Base-by-base conservation (phyloP, 2,329 filamentous ascomycete species). In the Aspergillus neoniger region DNA sequence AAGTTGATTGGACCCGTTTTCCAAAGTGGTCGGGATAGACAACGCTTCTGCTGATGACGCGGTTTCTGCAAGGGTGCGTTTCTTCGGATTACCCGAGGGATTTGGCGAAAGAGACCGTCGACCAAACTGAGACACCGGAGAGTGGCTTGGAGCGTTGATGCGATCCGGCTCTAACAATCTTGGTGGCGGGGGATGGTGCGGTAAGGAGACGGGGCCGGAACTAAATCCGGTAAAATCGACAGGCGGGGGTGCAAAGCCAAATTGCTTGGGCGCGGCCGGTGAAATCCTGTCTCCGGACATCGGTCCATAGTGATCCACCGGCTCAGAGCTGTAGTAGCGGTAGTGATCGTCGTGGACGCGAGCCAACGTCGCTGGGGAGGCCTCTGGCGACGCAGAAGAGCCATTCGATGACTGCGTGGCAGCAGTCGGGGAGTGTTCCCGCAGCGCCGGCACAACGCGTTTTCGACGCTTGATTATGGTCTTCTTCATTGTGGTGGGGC, bases 401-500 rank as follows among this genome's bases (percentile, higher is more conserved):
- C 71, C 76, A 36, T 75, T 74, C 4, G 77, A 76, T 10, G 76
- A 78, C n/a, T 75, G 73, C 21, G 76, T 74, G 9, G 72, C 70
- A 15, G 69, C 75, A 30, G 71, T 76, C 12, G 76, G 76, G 50
- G 81, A 80, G 56, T 78, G 76, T 59, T 81, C 81, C 58, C 80
- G 76, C 25, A 86, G 80, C 17, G 91, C 92, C 17, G 94, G 93
- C 47, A 98, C 93, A 5, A 98, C 92, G 60, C 95, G 88, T 82
- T 98, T 98, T 62, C 95, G 85, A 63, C 95, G 87, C 78, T 99
- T 98, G 75, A 99, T 99, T 25, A 96, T 91, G 3, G 92, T 90
- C 76, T 97, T 98, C 78, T 98, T 99, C 95, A 99, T 98, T n/a
- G 92, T 92, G 5, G 95, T 91, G 0, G 95, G 95, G 44, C 95